Base-by-base conservation (phyloP, 768 basidiomycete species). In the Amanita polypyramis region DNA sequence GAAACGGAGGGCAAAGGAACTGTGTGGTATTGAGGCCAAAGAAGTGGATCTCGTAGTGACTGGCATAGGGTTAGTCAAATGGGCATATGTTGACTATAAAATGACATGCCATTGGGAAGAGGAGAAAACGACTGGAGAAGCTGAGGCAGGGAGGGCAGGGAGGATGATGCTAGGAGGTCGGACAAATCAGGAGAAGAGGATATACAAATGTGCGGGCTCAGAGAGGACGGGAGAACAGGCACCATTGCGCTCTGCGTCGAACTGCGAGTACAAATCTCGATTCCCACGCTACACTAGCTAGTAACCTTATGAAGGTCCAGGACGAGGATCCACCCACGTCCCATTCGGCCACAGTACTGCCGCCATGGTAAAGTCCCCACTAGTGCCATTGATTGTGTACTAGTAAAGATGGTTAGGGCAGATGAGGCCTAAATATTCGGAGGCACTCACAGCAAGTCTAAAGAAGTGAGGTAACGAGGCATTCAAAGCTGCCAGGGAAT, bases 121-220 rank as follows among this genome's bases (percentile, higher is more conserved):
- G 89, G 89, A 2, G 86, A 85, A 57, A 91, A 91, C 2, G 85
- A 87, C 60, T 91, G 88, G 23, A 91, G 71, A 49, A 92, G 76
- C 55, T 82, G 72, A 29, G 79, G 77, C 11, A 91, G 65, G 12
- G 82, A 70, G 2, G 89, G 89, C 14, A 92, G 64, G 1, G 76
- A 75, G 7, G 79, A 72, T 1, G 69, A 58, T 23, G 67, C 63
- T 39, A 92, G 65, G 30, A 88, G 70, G 29, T 77, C 70, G 42
- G 66, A 62, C 27, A 92, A 74, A 65, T 92, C 88, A 35, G 74
- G 71, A 0, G 87, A 88, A 0, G 81, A 70, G 30, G 86, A 56
- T 12, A 89, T 70, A 55, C 85, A 86, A 54, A 90, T 73, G 58
- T 91, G 89, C 5, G 89, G 89, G 58, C 85, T 84, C 55, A 92